Conservation (phyloP, 2,329 filamentous ascomycete genomes). For the Shiraia sp. region DNA sequence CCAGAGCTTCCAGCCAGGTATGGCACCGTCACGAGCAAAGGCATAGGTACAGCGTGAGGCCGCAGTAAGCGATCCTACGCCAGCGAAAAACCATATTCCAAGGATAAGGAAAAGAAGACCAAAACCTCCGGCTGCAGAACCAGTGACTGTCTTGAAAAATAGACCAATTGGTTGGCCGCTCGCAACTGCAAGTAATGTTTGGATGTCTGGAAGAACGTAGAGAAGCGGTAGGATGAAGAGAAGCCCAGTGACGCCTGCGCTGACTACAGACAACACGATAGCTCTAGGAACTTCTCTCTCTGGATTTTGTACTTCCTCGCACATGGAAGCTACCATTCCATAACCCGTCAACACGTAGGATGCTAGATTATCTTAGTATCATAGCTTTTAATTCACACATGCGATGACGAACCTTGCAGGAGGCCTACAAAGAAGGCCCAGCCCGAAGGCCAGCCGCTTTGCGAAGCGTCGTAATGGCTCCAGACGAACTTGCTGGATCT, state of each 20-base stretch:
- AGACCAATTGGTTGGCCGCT: constrained; percentile 66
- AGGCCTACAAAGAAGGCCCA: constrained; percentile 77
- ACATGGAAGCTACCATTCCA: constrained; percentile 81
- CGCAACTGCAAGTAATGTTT: constrained; percentile 56
- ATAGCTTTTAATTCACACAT: too few species aligned
- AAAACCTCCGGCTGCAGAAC: constrained; percentile 64
- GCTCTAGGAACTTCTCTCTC: constrained; percentile 71
- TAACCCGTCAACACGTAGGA: constrained; percentile 76
- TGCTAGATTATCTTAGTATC: constrained; percentile 24
- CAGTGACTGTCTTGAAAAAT: constrained; percentile 67
- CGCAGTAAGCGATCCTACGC: constrained; percentile 70
- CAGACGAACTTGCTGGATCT: constrained; percentile 68
- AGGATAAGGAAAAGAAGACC: constrained; percentile 67
- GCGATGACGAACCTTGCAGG: constrained; percentile 56
- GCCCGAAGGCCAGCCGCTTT: constrained; percentile 70
- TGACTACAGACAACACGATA: constrained; percentile 68
- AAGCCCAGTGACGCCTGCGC: constrained; percentile 69
- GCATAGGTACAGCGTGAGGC: constrained; percentile 70
- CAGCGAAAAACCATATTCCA: constrained; percentile 68
- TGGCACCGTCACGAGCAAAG: constrained; percentile 71
- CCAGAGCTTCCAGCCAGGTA: constrained; percentile 66
- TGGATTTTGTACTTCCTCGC: constrained; percentile 70
- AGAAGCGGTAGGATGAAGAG: constrained; percentile 70
- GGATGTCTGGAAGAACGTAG: constrained; percentile 69
- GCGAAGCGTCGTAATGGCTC: constrained; percentile 64